phyloP scores from a whole-genome alignment of 2,329 filamentous ascomycete species.

The Aspergillus persii region DNA sequence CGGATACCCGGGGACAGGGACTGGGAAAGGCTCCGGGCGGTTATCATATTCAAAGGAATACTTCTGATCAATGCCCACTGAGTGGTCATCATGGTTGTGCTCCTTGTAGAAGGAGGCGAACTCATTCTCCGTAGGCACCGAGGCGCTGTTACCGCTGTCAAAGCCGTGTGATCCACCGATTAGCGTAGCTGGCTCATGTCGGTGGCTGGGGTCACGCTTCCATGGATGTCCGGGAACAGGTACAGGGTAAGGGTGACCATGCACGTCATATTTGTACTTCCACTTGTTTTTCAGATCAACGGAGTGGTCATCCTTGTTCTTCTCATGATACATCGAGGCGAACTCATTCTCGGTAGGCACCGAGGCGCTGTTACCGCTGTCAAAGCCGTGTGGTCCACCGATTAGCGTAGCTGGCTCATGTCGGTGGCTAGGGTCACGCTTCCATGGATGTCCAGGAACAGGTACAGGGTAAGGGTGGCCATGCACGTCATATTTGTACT shows the following conservation, averaged over 20 bases:
- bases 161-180: not conserved
- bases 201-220: not conserved
- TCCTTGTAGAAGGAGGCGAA: not conserved
- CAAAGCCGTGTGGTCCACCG: constrained; percentile 22
- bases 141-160: not conserved
- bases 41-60: not conserved
- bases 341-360: constrained; percentile 9
- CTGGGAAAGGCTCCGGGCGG: too few species aligned
- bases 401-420: constrained; percentile 15
- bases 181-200: not conserved
- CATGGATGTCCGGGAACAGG: not conserved
- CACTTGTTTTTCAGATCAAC: not conserved
- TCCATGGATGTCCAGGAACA: not conserved
- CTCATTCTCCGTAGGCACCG: not conserved
- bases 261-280: not conserved
- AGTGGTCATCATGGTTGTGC: not conserved
- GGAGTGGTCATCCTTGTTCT: constrained; percentile 5
- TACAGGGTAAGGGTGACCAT: not conserved
- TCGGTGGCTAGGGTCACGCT: not conserved
- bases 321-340: not conserved
- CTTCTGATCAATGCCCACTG: not conserved
- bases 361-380: constrained; percentile 13
- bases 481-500: not conserved
- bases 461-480: not conserved
- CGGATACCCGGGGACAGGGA: too few species aligned